Base-by-base conservation (phyloP, 2,329 filamentous ascomycete species). In the Stagonosporopsis vannaccii region DNA sequence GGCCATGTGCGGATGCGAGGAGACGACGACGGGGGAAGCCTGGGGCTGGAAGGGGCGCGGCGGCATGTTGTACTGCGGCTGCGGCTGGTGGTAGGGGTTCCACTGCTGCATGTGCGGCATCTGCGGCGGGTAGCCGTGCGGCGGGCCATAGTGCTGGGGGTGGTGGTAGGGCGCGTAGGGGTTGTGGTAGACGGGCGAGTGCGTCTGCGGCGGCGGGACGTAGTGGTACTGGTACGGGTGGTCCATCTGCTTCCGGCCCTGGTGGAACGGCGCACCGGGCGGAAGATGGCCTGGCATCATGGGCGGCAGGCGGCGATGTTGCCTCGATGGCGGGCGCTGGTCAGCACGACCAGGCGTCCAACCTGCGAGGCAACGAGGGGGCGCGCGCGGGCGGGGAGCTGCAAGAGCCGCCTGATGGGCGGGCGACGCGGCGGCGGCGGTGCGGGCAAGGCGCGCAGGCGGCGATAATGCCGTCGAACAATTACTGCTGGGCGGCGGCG, bases 211-310 rank as follows among this genome's bases (percentile, higher is more conserved):
- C 17, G 72, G 66, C 48, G 72, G 62, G 30, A 69, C 63, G 55
- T 77, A 71, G 56, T 72, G 67, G 58, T 74, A 73, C 43, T 66
- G 66, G 41, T 58, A 58, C 32, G 54, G 48, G n/a, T 46, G 52
- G 17, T 78, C 76, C 49, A 66, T 67, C 61, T 79, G 78, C 63
- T 79, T 74, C 55, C 78, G 72, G 45, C 72, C 73, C 57, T 73
- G 73, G 62, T 78, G 73, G 59, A 73, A 69, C 35, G 73, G 75
- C 53, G 71, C 72, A 57, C 74, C 63, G 59, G 75, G 73, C 51
- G 73, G 76, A 40, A 75, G 66, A 52, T 78, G 73, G 84, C 88
- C 88, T 85, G 76, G 75, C 88, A 91, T 91, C 87, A 84, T 90
- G 85, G 85, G 42, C 52, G 41, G 22, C 79, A 85, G 83, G 58